Evolutionary conservation across 768 basidiomycete genomes (phyloP).

Genomic region (Chalciporus piperatus): DNA sequence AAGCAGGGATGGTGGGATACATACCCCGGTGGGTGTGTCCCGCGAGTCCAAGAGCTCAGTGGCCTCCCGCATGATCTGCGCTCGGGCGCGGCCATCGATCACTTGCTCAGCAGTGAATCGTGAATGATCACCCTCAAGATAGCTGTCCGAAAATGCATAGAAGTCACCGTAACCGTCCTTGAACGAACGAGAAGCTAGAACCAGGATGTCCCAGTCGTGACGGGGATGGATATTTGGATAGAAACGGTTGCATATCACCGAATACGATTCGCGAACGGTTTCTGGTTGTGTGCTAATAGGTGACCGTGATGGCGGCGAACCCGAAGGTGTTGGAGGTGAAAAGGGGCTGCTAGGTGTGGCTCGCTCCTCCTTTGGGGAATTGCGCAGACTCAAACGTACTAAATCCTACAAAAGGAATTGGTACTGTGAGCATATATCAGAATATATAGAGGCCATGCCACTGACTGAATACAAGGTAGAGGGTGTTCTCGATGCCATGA

Average conservation of each 20-base stretch:
- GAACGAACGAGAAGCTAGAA: neutral
- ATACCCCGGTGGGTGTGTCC: neutral
- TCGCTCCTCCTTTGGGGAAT: neutral
- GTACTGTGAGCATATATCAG: too few relatives aligned
- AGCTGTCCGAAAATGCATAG: neutral
- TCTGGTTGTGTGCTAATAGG: neutral
- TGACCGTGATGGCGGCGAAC: neutral
- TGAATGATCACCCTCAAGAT: neutral
- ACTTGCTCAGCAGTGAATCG: neutral
- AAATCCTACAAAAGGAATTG: too few relatives aligned
- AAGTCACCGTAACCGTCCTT: neutral
- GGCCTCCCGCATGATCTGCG: neutral
- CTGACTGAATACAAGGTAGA: too few relatives aligned
- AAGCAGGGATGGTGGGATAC: too few relatives aligned
- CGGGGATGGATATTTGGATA: neutral
- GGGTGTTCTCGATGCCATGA: too few relatives aligned
- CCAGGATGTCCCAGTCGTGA: neutral
- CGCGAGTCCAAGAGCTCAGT: neutral
- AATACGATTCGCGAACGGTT: neutral
- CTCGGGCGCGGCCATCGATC: neutral
- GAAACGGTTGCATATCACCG: neutral
- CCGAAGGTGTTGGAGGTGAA: neutral
- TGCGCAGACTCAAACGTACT: too few relatives aligned
- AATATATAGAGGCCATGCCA: too few relatives aligned
- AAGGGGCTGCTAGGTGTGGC: neutral